Evolutionary conservation across 129 eudicot genomes (phyloP).

Genomic region (Escallonia herrerae): DNA sequence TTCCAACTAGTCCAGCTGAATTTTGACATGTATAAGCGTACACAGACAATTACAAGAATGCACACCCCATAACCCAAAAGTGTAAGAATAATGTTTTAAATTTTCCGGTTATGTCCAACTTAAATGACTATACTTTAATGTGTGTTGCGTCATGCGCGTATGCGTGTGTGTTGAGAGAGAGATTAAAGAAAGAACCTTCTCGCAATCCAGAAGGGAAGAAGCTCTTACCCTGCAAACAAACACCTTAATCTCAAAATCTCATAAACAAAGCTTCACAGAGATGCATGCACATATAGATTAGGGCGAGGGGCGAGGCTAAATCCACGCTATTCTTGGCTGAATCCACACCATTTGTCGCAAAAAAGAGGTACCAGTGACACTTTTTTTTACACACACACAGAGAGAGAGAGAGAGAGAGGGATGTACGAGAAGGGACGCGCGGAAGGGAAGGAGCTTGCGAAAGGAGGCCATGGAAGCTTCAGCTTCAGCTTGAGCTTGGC

Average conservation of each 20-base stretch:
- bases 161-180: background rate
- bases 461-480: constrained; percentile 34
- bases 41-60: too few relatives aligned
- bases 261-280: constrained; percentile 7
- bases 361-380: too few relatives aligned
- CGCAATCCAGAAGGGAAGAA: constrained; percentile 17
- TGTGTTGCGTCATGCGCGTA: too few relatives aligned
- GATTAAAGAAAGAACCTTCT: constrained; percentile 18
- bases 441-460: constrained; percentile 37
- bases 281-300: background rate
- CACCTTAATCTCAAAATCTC: background rate
- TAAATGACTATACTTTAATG: background rate
- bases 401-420: constrained; percentile 12
- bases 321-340: too few relatives aligned
- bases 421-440: constrained; percentile 29
- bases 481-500: constrained; percentile 14
- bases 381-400: too few relatives aligned
- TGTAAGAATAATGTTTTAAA: too few relatives aligned
- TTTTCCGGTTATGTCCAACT: too few relatives aligned
- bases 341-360: too few relatives aligned
- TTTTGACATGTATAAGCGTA: too few relatives aligned
- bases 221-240: constrained; percentile 28
- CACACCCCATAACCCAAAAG: too few relatives aligned
- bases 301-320: too few relatives aligned
- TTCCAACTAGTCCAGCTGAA: too few relatives aligned